Base-by-base conservation (phyloP, 2,329 filamentous ascomycete species). In the Arthrobotrys megalospora region DNA sequence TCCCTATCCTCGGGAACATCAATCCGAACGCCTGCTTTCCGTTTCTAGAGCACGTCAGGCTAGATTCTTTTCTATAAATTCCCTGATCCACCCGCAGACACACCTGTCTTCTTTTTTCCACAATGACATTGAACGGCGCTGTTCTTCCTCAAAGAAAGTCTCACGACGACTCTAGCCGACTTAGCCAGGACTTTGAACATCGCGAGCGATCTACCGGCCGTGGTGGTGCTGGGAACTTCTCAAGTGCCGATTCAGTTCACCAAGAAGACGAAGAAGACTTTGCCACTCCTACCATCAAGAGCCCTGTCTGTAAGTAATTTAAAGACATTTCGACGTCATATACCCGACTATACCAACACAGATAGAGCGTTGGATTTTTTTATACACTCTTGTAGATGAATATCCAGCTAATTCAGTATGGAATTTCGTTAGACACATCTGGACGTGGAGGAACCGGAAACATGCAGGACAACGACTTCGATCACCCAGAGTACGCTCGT, bases 251-350 rank as follows among this genome's bases (percentile, higher is more conserved):
- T 28, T 83, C 84, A 58, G 81, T 82, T 63, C 55, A 60, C 5
- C 82, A 82, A 65, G 82, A 83, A 58, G 82, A 83, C 60, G 80
- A 73, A 50, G 85, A 89, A 80, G 92, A 95, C 82, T 89, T 97
- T 80, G 86, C 91, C 82, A 97, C 94, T 0, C 94, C 94, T 0
- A 92, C 90, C 11, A 89, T 98, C 83, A 97, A 96, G 86, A 89
- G 89, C 55, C 86, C 92, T n/a, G 87, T 93, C 80, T 94, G 94
- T 82, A 80, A 50, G 73, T 66, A 36, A 32, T 28, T 14, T 34
- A 47, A 10, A 8, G 47, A 16, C 52, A 11, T 19, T n/a, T 28
- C 19, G 6, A 8, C 14, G 8, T 16, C 19, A 14, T 48, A 41
- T 11, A 38, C 52, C 10, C 32, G 11, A 19, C 5, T 38, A 19